Conservation (phyloP, 1,284 basidiomycete species). For the Moesziomyces parantarcticus region DNA sequence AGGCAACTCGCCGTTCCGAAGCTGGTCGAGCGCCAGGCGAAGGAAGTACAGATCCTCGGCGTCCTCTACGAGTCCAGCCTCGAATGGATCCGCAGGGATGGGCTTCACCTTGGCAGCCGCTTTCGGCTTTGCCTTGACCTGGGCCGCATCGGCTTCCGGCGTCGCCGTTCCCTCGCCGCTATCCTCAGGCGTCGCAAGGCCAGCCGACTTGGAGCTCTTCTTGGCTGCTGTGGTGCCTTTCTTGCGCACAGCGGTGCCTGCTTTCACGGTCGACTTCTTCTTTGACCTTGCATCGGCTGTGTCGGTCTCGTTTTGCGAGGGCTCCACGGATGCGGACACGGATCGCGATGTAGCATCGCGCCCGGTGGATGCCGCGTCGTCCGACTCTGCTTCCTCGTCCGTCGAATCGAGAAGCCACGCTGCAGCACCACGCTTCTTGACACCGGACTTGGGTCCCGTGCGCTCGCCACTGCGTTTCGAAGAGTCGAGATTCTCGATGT, state of each 20-base stretch:
- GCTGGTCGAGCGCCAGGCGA: slow-evolving; percentile 74
- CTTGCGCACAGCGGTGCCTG: slow-evolving; percentile 9
- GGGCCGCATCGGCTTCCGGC: slow-evolving; percentile 9
- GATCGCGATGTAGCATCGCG: slow-evolving; percentile 19
- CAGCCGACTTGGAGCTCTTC: slow-evolving; percentile 16
- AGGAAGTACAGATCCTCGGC: slow-evolving; percentile 92
- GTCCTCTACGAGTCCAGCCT: slow-evolving; percentile 77
- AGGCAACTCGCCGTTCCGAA: slow-evolving; percentile 52
- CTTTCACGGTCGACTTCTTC: slow-evolving; percentile 23
- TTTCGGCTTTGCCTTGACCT: slow-evolving; percentile 10
- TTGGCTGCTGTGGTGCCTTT: slow-evolving; percentile 14
- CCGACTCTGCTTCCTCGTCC: slow-evolving; percentile 27
- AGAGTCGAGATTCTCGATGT: background rate
- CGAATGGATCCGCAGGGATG: slow-evolving; percentile 72
- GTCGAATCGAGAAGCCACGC: slow-evolving; percentile 12
- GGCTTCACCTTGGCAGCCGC: slow-evolving; percentile 21
- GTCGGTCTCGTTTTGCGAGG: slow-evolving; percentile 5
- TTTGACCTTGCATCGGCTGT: slow-evolving; percentile 7
- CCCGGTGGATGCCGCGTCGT: slow-evolving; percentile 16
- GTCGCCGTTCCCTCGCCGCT: slow-evolving; percentile 21
- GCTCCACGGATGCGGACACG: slow-evolving; percentile 32
- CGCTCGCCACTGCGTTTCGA: slow-evolving; percentile 7
- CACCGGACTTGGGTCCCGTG: slow-evolving; percentile 5
- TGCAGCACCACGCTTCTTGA: slow-evolving; percentile 30
- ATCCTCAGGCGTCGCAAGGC: slow-evolving; percentile 9